phyloP scores from a whole-genome alignment of 2,329 filamentous ascomycete species.

The Talaromyces islandicus region DNA sequence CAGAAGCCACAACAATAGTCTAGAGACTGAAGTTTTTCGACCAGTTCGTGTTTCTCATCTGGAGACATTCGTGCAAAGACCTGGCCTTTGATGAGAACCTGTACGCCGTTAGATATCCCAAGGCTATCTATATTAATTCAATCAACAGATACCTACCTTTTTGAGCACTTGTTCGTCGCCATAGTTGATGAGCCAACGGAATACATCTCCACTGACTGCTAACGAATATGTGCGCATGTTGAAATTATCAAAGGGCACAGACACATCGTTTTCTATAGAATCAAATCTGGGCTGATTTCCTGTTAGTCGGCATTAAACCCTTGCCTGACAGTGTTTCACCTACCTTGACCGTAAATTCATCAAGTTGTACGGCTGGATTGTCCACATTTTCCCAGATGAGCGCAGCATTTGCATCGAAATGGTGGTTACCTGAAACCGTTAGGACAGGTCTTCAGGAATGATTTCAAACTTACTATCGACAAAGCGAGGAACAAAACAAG shows the following conservation, averaged over 20 bases:
- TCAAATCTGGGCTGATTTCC: slow-evolving; percentile 60
- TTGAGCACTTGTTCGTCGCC: slow-evolving; percentile 73
- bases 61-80: slow-evolving; percentile 98
- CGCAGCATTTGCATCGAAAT: slow-evolving; percentile 65
- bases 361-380: slow-evolving; percentile 68
- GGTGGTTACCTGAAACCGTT: slow-evolving; percentile 11
- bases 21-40: slow-evolving; percentile 93
- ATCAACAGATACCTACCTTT: slow-evolving; percentile 52
- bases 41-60: slow-evolving; percentile 95
- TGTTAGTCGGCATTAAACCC: slow-evolving; percentile 4
- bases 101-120: slow-evolving; percentile 11
- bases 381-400: slow-evolving; percentile 95
- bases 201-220: slow-evolving; percentile 87
- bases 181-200: slow-evolving; percentile 93
- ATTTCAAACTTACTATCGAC: slow-evolving; percentile 51
- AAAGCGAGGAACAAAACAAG: slow-evolving; percentile 92
- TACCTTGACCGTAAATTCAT: slow-evolving; percentile 69
- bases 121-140: background rate
- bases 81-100: slow-evolving; percentile 87
- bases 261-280: slow-evolving; percentile 68
- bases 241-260: slow-evolving; percentile 75
- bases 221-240: slow-evolving; percentile 81
- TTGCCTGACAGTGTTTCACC: slow-evolving; percentile 14
- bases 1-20: slow-evolving; percentile 96
- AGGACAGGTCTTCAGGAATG: background rate